Percentiles rank a stretch among this genome's conserved stretches.
Evolutionary conservation across 176 grass and related monocot genomes (phyloP).

Genomic region (Rhipidocladum racemiflorum): DNA sequence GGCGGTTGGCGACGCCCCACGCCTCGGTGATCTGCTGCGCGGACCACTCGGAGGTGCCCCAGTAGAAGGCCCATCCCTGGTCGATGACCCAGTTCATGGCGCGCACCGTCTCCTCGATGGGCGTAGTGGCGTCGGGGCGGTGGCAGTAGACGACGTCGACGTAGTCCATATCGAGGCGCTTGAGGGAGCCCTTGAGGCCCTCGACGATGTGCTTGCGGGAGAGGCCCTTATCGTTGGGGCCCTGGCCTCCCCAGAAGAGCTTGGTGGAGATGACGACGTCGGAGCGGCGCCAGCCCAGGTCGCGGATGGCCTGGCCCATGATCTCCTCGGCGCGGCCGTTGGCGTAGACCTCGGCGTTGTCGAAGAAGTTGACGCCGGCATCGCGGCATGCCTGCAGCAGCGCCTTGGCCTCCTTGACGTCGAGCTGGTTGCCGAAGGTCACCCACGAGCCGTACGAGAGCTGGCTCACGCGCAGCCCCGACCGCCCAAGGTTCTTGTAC

Average conservation of each 20-base stretch:
- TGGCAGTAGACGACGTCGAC: slow-evolving; percentile 86
- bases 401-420: slow-evolving; percentile 90
- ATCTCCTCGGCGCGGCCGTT: slow-evolving; percentile 98
- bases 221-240: slow-evolving; percentile 97
- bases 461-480: slow-evolving; percentile 90
- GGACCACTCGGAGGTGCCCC: slow-evolving; percentile 93
- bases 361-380: slow-evolving; percentile 97
- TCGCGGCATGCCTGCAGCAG: slow-evolving; percentile 89
- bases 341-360: slow-evolving; percentile 97
- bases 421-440: slow-evolving; percentile 94
- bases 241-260: slow-evolving; percentile 95
- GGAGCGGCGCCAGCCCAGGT: slow-evolving; percentile 89
- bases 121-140: slow-evolving; percentile 75
- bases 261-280: slow-evolving; percentile 98
- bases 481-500: slow-evolving; percentile 95
- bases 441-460: slow-evolving; percentile 88
- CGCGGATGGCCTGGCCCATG: slow-evolving; percentile 97
- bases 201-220: slow-evolving; percentile 93
- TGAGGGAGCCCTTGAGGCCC: slow-evolving; percentile 65
- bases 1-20: slow-evolving; percentile 57
- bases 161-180: slow-evolving; percentile 86
- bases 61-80: slow-evolving; percentile 88
- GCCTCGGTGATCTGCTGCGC: slow-evolving; percentile 98
- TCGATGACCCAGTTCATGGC: slow-evolving; percentile 98
- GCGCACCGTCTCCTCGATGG: slow-evolving; percentile 85